Percentiles rank a stretch among this genome's conserved stretches.
Conservation (phyloP, 2,329 filamentous ascomycete genomes). For the Diplodia seriata region DNA sequence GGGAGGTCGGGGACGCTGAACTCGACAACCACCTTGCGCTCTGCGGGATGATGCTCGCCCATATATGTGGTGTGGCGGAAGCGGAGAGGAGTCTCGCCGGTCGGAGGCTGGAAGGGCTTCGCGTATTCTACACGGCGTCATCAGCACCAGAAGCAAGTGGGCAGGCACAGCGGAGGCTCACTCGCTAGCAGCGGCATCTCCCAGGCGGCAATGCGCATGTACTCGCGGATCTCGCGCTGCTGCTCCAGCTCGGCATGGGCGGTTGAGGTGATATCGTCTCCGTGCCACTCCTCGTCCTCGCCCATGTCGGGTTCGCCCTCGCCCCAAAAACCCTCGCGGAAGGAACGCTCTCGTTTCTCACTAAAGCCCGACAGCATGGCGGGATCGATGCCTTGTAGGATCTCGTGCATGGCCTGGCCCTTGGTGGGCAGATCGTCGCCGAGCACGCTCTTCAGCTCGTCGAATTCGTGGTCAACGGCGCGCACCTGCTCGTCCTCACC, state of each 20-base stretch:
- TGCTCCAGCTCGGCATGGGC: conserved; percentile 88
- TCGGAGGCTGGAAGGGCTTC: conserved; percentile 78
- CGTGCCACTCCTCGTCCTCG: conserved; percentile 51
- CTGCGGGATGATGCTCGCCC: conserved; percentile 89
- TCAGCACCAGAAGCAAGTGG: not conserved
- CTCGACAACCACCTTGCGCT: conserved; percentile 92
- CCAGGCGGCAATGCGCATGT: conserved; percentile 87
- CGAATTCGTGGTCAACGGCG: conserved; percentile 15
- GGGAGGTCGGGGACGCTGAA: conserved; percentile 77
- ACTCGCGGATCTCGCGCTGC: conserved; percentile 86
- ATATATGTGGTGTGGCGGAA: conserved; percentile 98
- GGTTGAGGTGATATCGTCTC: conserved; percentile 82
- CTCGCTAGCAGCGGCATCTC: conserved; percentile 91
- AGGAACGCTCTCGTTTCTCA: not conserved
- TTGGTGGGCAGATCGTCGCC: conserved; percentile 27
- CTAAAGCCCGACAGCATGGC: conserved; percentile 1
- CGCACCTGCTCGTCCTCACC: conserved; percentile 6
- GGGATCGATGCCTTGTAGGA: conserved; percentile 16
- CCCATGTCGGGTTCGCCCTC: conserved; percentile 42
- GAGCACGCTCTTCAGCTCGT: conserved; percentile 28
- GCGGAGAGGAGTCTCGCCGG: conserved; percentile 73
- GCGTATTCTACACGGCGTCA: conserved; percentile 69
- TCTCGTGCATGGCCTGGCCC: conserved; percentile 15
- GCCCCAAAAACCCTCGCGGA: conserved; percentile 44
- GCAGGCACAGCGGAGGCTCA: conserved; percentile 56